These are phyloP conservation scores for Erodium moschatum DNA, from an alignment of 441 rosid species.

Conservation along the genomic window DNA sequence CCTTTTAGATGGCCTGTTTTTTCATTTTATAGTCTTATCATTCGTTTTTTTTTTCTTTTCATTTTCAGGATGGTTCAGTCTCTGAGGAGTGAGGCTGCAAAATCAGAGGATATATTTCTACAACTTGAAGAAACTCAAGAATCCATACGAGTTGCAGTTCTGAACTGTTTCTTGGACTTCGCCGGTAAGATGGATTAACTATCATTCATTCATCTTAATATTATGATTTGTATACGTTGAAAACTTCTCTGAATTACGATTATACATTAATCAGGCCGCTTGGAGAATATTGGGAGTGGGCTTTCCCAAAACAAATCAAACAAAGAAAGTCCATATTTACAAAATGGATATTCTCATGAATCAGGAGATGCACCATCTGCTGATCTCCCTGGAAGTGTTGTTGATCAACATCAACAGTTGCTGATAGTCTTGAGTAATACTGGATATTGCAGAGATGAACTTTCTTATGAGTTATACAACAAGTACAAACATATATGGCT, in stretches of 20 bases:
- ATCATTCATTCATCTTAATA: slow-evolving; percentile 5
- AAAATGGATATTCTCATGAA: slow-evolving; percentile 57
- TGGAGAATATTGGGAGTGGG: slow-evolving; percentile 73
- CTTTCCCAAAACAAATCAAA: slow-evolving; percentile 54
- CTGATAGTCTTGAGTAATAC: slow-evolving; percentile 81
- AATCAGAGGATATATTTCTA: slow-evolving; percentile 64
- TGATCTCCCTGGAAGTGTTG: slow-evolving; percentile 52
- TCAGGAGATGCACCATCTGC: slow-evolving; percentile 33
- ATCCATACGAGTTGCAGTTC: slow-evolving; percentile 80
- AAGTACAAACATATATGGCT: slow-evolving; percentile 73
- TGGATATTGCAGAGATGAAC: slow-evolving; percentile 95
- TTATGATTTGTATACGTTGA: slow-evolving; percentile 14
- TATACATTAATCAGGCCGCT: slow-evolving; percentile 45
- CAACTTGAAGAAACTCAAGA: slow-evolving; percentile 85
- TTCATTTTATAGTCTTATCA: slow-evolving; percentile 3
- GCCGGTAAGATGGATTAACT: slow-evolving; percentile 49
- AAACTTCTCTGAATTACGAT: background rate
- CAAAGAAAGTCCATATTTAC: slow-evolving; percentile 40
- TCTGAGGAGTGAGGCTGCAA: slow-evolving; percentile 61
- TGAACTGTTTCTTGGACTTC: slow-evolving; percentile 92
- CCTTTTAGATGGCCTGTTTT: slow-evolving; percentile 4
- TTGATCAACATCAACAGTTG: slow-evolving; percentile 65
- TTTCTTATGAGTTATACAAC: slow-evolving; percentile 67
- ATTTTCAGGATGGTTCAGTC: slow-evolving; percentile 70
- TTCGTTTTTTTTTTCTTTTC: slow-evolving; percentile 7